These are phyloP conservation scores for Paramyrothecium roridum DNA, from an alignment of 2,329 filamentous ascomycete genomes.

Conservation along the genomic window DNA sequence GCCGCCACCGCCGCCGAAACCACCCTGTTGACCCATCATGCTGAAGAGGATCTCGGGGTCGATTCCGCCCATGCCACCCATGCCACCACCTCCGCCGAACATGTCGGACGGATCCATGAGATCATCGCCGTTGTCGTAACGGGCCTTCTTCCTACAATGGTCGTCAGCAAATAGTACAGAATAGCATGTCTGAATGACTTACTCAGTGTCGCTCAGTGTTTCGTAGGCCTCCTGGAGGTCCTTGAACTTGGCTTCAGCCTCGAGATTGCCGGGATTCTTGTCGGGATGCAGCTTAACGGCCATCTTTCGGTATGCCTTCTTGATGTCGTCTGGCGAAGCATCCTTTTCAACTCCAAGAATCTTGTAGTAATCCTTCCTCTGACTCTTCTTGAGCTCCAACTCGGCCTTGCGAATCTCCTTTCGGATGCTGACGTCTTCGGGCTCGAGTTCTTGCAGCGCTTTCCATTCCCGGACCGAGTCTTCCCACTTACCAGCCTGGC, in stretches of 20 bases:
- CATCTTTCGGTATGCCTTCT: constrained; percentile 94
- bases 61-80: constrained; percentile 65
- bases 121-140: constrained; percentile 91
- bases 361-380: constrained; percentile 98
- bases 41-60: constrained; percentile 77
- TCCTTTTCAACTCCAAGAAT: constrained; percentile 87
- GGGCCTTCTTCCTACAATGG: constrained; percentile 68
- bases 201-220: constrained; percentile 89
- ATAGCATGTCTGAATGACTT: constrained; percentile 38
- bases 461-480: constrained; percentile 89
- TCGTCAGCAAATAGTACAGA: constrained; percentile 28
- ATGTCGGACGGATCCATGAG: constrained; percentile 84
- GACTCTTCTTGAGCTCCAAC: constrained; percentile 94
- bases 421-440: constrained; percentile 72
- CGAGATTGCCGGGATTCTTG: constrained; percentile 87
- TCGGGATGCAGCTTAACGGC: constrained; percentile 94
- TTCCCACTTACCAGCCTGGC: constrained; percentile 85
- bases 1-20: constrained; percentile 51
- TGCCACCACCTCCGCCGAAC: constrained; percentile 64
- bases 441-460: constrained; percentile 76
- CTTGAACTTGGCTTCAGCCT: constrained; percentile 91
- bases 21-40: constrained; percentile 72
- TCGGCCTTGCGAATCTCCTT: constrained; percentile 89
- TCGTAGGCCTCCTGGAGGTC: constrained; percentile 97
- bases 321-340: constrained; percentile 80